Base-by-base conservation (phyloP, 306 rosid genomes). In the Dryas drummondii region DNA sequence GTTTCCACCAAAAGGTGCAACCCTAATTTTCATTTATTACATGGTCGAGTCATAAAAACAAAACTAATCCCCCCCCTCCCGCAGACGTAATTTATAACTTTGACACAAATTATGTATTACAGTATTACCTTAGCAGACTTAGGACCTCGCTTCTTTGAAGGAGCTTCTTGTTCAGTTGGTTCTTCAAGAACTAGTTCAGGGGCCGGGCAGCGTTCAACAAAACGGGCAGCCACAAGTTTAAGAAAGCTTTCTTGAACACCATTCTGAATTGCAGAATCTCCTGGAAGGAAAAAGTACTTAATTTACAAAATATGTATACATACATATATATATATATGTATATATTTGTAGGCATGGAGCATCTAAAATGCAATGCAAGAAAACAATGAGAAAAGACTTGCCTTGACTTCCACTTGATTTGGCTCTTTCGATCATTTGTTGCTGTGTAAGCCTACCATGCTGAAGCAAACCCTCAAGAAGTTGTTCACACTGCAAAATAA, bases 401-500 rank as follows among this genome's bases (percentile, higher is more conserved):
- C 99, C 97, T 83, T 83, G 84, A 71, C 79, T 76, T 82, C 82
- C 85, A 63, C 74, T 80, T 63, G 90, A 75, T 70, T 57, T 27
- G 9, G 90, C 92, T 80, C 94, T 83, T 45, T 89, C 97, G 76
- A 81, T 80, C 74, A 91, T 82, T 73, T 91, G 98, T 76, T 85
- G 82, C 65, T 81, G 73, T 12, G 87, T 87, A 73, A 91, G 97
- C 76, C 98, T 88, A 12, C 97, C 98, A 66, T 94, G 85, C 52
- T 89, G 91, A 75, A 94, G 91, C 84, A 94, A 82, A 74, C 97
- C 97, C 42, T 85, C 88, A n/a, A 91, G 80, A 80, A 92, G 72
- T 72, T 81, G 83, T 51, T 70, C 91, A 77, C 93, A 84, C 96
- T 91, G 68, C 78, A 86, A 65, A 45, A 70, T 81, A 64, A 76